Base-by-base conservation (phyloP, 495 filamentous ascomycete genomes). In the Pseudevernia furfuracea region DNA sequence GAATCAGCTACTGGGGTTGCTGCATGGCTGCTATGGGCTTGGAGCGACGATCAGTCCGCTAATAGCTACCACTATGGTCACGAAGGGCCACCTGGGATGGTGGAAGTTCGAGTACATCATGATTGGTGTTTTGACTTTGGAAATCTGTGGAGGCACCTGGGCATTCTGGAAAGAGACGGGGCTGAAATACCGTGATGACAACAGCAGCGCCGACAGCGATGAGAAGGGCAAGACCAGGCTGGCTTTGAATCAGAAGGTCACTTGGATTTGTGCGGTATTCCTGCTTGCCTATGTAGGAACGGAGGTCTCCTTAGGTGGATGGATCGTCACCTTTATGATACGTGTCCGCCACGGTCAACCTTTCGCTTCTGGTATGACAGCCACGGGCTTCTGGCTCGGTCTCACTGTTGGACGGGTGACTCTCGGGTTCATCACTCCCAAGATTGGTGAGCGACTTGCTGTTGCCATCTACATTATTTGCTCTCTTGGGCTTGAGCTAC, bases 281-380 rank as follows among this genome's bases (percentile, higher is more conserved):
- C 74, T 94, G 44, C 79, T 96, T 4, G 83, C 82, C 46, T 95
- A 94, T 69, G 89, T 94, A 15, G 91, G 91, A 49, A 76, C 86
- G n/a, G 91, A 96, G 72, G 91, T 96, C 28, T 85, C 87, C 0
- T 80, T 96, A 1, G 90, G 90, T 38, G 85, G 85, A 12, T 88
- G 85, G 85, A 83, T 87, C 65, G 83, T 86, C 41, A 81, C 78
- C 4, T 88, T 87, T 66, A 87, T 87, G 83, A 82, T 84, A 21
- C 75, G 76, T 17, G 80, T 87, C 23, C 75, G 85, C 23, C 70
- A 85, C 59, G 84, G 80, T 4, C 69, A 64, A 12, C 71, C 78
- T 4, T 87, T 87, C 66, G 78, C 79, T 8, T 79, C 78, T 64
- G 85, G 85, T 48, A 84, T 88, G 81, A 82, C 79, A 3, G 81